Base-by-base conservation (phyloP, 176 grass and related monocot genomes). In the Eragrostis nindensis region DNA sequence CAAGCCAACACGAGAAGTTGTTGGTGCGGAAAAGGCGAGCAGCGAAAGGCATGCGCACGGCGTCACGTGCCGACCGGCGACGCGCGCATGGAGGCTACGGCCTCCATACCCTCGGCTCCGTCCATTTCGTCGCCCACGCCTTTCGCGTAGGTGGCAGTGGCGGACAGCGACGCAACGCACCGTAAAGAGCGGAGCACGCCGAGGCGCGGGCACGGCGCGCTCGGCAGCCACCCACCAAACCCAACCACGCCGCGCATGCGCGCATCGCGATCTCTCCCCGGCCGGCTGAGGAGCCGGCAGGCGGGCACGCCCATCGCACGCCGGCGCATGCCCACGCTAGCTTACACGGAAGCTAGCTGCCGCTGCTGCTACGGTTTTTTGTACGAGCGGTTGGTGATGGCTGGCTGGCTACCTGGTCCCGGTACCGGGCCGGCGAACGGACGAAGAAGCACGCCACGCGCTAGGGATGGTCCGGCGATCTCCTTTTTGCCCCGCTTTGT, bases 101-200 rank as follows among this genome's bases (percentile, higher is more conserved):
- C n/a, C n/a, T n/a, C n/a, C n/a, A n/a, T n/a, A n/a, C n/a, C n/a
- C 40, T 4, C 5, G 40, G 40, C 40, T 42, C 40, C 40, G 7
- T 12, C 17, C 61, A 6, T 16, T n/a, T n/a, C 21, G 24, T 24
- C 50, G 1, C 54, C 74, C 22, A 14, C 7, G 56, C 56, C 48
- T 77, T 63, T 63, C 13, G 25, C 56, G n/a, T 11, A 4, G 19
- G 57, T 18, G 41, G 59, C 25, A 12, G 40, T 18, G 47, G 45
- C 70, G 49, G 76, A 79, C 76, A 79, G 62, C 62, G 76, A 79
- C 46, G 76, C 76, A 39, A 41, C 62, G 62, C 49, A 64, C 76
- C 76, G n/a, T 53, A 79, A 52, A 16, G 45, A 16, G 19, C 62
- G 76, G 76, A 50, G 62, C 76, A 53, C 76, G 62, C 76, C 76